Conservation (phyloP, 345 rosid species). For the Raphanus raphanistrum region DNA sequence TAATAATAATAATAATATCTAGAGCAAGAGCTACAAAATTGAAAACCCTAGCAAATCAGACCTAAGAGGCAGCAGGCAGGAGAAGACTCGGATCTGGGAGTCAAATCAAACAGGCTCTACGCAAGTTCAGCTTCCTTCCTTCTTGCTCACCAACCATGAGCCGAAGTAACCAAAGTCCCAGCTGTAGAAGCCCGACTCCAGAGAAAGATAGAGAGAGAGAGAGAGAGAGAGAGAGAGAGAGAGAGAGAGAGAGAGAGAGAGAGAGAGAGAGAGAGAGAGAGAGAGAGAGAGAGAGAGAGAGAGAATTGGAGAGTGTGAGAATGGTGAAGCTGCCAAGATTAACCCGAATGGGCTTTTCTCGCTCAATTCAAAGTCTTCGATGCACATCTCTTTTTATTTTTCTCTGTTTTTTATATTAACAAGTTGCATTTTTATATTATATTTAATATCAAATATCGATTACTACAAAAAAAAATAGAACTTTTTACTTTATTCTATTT, state of each 20-base stretch:
- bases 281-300: constrained; percentile 13
- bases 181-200: constrained; percentile 26
- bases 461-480: not conserved
- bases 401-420: not conserved
- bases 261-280: too few species aligned
- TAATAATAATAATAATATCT: too few species aligned
- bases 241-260: too few species aligned
- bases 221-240: too few species aligned
- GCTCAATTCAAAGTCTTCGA: constrained; percentile 23
- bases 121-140: not conserved
- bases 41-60: constrained; percentile 29
- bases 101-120: constrained; percentile 18
- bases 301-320: constrained; percentile 27
- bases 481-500: not conserved
- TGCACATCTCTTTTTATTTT: not conserved
- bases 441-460: not conserved
- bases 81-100: constrained; percentile 38
- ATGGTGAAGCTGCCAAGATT: constrained; percentile 26
- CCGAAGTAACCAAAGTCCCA: not conserved
- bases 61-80: not conserved
- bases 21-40: not conserved
- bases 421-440: not conserved
- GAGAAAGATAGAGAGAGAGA: too few species aligned
- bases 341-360: constrained; percentile 16
- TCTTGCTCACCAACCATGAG: constrained; percentile 18